These are phyloP conservation scores for Castanea mollissima DNA, from an alignment of 306 rosid genomes.

Conservation along the genomic window DNA sequence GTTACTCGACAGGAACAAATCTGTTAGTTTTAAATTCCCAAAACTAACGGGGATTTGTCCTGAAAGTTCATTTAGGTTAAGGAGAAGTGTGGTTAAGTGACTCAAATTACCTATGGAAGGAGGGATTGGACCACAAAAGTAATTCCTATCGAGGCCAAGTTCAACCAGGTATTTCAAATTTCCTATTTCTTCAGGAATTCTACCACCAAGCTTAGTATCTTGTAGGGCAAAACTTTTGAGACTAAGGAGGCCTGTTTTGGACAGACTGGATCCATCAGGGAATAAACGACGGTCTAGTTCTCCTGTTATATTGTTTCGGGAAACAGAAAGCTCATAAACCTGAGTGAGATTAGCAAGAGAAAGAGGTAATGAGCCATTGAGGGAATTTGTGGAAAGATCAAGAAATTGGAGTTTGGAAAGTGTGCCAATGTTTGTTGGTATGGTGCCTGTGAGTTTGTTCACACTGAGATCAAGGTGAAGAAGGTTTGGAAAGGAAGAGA, in stretches of 20 bases:
- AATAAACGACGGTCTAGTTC: conserved; percentile 39
- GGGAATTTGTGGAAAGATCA: conserved; percentile 16
- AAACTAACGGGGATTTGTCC: conserved; percentile 22
- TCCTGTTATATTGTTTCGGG: conserved; percentile 41
- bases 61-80: conserved; percentile 13
- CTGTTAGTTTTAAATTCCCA: conserved; percentile 14
- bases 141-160: conserved; percentile 32
- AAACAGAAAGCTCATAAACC: conserved; percentile 31
- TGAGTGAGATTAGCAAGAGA: conserved; percentile 35
- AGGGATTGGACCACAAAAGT: conserved; percentile 49
- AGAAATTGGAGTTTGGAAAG: not conserved
- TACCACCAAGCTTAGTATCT: conserved; percentile 33
- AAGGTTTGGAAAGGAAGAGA: not conserved
- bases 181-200: conserved; percentile 54
- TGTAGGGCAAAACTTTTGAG: conserved; percentile 36
- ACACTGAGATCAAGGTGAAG: conserved; percentile 24
- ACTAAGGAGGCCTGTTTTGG: conserved; percentile 37
- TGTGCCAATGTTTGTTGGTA: not conserved
- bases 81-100: conserved; percentile 17
- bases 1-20: conserved; percentile 15
- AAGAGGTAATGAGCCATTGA: conserved; percentile 27
- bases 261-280: conserved; percentile 27
- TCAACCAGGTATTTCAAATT: conserved; percentile 33
- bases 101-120: conserved; percentile 44
- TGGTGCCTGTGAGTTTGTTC: too few relatives aligned